Evolutionary conservation across 73 alveolate species (phyloP).

Genomic region (Tetrahymena borealis): DNA sequence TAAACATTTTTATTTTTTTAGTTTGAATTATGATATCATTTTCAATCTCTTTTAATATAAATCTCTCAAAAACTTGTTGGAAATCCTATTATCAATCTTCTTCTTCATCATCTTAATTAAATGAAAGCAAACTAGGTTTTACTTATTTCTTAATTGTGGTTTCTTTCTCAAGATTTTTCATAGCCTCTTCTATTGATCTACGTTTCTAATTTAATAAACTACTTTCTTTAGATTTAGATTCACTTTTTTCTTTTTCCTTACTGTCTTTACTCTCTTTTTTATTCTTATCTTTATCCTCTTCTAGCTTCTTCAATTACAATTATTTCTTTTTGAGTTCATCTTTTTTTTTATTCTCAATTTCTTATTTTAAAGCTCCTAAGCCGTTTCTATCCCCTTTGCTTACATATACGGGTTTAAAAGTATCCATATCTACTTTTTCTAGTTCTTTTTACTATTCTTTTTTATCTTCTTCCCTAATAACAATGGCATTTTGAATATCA

Average conservation of each 20-base stretch:
- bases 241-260: background rate
- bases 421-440: background rate
- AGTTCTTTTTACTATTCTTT: background rate
- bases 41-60: too few relatives aligned
- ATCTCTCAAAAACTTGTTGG: too few relatives aligned
- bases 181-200: background rate
- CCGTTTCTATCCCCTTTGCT: background rate
- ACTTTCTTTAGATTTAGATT: background rate
- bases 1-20: too few relatives aligned
- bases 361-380: background rate
- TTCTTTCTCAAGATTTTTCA: background rate
- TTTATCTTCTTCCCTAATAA: background rate
- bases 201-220: background rate
- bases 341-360: background rate
- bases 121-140: background rate
- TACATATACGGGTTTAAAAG: background rate
- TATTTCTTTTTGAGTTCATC: background rate
- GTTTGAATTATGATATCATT: too few relatives aligned
- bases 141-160: background rate
- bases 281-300: background rate
- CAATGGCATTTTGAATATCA: background rate
- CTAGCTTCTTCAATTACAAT: background rate
- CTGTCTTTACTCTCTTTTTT: background rate
- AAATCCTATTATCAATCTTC: background rate
- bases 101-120: background rate